Conservation (phyloP, 805 yeast genomes). For the Candida tallmaniae region DNA sequence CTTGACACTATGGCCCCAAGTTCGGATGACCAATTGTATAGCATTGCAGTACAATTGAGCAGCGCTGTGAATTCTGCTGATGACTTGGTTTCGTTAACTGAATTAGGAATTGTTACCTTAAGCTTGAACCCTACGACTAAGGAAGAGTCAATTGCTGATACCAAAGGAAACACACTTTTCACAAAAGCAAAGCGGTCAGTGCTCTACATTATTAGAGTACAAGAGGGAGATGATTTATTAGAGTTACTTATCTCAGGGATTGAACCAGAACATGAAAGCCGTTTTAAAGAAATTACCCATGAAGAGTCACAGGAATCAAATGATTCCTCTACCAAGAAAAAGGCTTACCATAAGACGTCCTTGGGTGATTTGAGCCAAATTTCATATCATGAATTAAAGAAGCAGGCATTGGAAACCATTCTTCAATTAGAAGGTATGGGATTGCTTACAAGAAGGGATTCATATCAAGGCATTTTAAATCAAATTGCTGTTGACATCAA, state of each 20-base stretch:
- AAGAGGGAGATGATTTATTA: slow-evolving; percentile 61
- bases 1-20: slow-evolving; percentile 43
- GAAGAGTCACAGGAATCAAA: slow-evolving; percentile 34
- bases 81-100: slow-evolving; percentile 45
- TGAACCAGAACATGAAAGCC: slow-evolving; percentile 61
- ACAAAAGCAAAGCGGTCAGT: slow-evolving; percentile 80
- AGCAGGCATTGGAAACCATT: slow-evolving; percentile 66
- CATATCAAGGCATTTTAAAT: slow-evolving; percentile 74
- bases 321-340: slow-evolving; percentile 23
- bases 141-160: slow-evolving; percentile 47
- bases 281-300: slow-evolving; percentile 51
- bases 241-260: slow-evolving; percentile 69
- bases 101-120: slow-evolving; percentile 49
- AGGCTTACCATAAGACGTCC: slow-evolving; percentile 42
- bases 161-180: slow-evolving; percentile 54
- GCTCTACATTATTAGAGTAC: slow-evolving; percentile 79
- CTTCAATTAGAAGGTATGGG: slow-evolving; percentile 72
- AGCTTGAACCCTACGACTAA: slow-evolving; percentile 51
- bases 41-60: slow-evolving; percentile 39
- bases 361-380: slow-evolving; percentile 46
- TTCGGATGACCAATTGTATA: slow-evolving; percentile 51
- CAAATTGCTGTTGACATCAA: slow-evolving; percentile 78
- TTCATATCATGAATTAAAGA: slow-evolving; percentile 73
- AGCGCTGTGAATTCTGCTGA: slow-evolving; percentile 32
- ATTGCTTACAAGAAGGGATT: slow-evolving; percentile 57